A percentile compares a stretch with the other conserved stretches of the same genome.
These are phyloP conservation scores for Candida berthetii DNA, from an alignment of 805 yeast species.

Conservation along the genomic window DNA sequence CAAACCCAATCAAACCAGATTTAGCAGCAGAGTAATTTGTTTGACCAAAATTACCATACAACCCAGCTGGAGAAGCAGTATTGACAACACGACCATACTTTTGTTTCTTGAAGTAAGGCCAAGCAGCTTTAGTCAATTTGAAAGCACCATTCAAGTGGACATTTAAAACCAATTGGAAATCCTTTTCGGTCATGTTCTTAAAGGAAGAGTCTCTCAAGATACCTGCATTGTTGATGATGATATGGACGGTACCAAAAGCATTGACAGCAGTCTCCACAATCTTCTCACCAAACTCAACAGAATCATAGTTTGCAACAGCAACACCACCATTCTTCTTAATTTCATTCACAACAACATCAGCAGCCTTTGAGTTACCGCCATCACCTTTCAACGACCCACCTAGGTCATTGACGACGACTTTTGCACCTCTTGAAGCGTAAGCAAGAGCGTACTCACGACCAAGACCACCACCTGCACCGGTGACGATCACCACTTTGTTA, in stretches of 20 bases:
- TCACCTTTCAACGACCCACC: constrained; percentile 80
- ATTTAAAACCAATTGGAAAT: constrained; percentile 71
- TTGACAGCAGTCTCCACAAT: constrained; percentile 83
- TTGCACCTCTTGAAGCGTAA: constrained; percentile 87
- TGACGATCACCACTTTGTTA: constrained; percentile 84
- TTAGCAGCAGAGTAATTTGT: constrained; percentile 94
- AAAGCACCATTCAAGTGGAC: constrained; percentile 91
- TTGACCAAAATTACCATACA: constrained; percentile 96
- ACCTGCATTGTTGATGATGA: constrained; percentile 92
- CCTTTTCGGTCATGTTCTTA: constrained; percentile 78
- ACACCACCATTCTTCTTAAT: constrained; percentile 69
- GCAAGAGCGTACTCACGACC: constrained; percentile 86
- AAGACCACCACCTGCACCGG: constrained; percentile 98
- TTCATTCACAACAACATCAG: constrained; percentile 86
- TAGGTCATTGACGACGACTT: constrained; percentile 90
- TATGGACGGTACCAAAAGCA: constrained; percentile 82
- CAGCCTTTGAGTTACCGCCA: constrained; percentile 66
- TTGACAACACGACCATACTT: constrained; percentile 83
- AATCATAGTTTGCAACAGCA: constrained; percentile 93
- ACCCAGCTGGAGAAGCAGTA: constrained; percentile 97
- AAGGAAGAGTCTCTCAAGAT: constrained; percentile 84
- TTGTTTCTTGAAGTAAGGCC: constrained; percentile 85
- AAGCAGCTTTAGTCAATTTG: constrained; percentile 80
- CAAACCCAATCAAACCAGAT: constrained; percentile 81
- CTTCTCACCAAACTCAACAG: constrained; percentile 78